A percentile compares a stretch with the other conserved stretches of the same genome.
Evolutionary conservation across 495 filamentous ascomycete species (phyloP).

Genomic region (Geopyxis carbonaria): DNA sequence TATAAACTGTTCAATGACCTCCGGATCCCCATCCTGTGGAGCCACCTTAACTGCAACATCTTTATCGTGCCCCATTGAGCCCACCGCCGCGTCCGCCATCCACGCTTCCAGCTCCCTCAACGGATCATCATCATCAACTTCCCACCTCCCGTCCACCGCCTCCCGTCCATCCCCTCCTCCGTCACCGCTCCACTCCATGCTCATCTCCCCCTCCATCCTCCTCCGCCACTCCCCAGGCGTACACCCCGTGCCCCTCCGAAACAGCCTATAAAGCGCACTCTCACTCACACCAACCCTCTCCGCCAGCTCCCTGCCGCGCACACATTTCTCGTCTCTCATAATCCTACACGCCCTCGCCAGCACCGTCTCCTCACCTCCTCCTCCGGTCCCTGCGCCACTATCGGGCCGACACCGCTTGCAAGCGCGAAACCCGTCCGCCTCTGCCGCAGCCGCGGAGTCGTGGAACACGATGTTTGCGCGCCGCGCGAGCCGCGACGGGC

Average conservation of each 20-base stretch:
- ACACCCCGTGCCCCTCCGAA: conserved; percentile 41
- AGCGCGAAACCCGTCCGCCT: conserved; percentile 38
- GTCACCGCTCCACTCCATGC: background rate
- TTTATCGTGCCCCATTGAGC: no score
- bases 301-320: conserved; percentile 36
- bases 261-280: conserved; percentile 47
- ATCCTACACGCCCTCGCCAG: conserved; percentile 31
- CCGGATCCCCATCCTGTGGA: no score
- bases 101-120: no score
- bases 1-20: no score
- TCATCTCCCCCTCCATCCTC: conserved; percentile 16
- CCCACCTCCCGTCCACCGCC: background rate
- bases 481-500: conserved; percentile 41
- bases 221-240: conserved; percentile 49
- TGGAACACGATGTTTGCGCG: conserved; percentile 46
- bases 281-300: conserved; percentile 37
- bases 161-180: background rate
- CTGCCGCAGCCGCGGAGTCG: conserved; percentile 37
- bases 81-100: no score
- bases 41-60: no score
- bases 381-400: conserved; percentile 22
- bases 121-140: background rate
- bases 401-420: conserved; percentile 51
- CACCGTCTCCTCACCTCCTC: conserved; percentile 30
- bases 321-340: conserved; percentile 22